Conservation (phyloP, 192 early-diverging fungal genomes). For the Entomortierella parvispora region DNA sequence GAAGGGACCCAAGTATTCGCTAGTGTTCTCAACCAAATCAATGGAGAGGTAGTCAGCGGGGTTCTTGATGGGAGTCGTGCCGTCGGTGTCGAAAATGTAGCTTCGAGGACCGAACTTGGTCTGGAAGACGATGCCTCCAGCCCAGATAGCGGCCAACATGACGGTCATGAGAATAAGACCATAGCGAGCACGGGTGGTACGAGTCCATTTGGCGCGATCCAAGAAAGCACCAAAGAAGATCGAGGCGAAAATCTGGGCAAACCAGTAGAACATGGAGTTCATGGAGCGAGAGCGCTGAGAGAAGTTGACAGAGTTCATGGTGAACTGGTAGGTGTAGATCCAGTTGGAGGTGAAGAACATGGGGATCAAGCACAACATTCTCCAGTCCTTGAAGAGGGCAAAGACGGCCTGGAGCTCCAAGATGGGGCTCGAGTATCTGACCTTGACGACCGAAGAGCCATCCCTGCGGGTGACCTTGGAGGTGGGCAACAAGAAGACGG, state of each 20-base stretch:
- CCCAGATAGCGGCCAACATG: constrained; percentile 66
- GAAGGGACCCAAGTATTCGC: constrained; percentile 63
- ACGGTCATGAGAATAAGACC: constrained; percentile 61
- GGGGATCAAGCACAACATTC: constrained; percentile 73
- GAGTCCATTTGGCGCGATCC: constrained; percentile 61
- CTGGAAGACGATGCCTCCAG: constrained; percentile 66
- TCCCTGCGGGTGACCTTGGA: constrained; percentile 71
- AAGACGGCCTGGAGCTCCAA: constrained; percentile 61
- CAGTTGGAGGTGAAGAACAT: constrained; percentile 80
- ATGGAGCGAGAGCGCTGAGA: constrained; percentile 70
- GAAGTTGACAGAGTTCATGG: constrained; percentile 70
- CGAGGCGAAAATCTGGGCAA: constrained; percentile 80
- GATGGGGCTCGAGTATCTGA: constrained; percentile 72
- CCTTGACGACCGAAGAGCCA: constrained; percentile 72
- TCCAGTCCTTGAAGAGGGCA: constrained; percentile 70
- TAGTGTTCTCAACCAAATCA: constrained; percentile 21
- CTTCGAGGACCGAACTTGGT: constrained; percentile 51
- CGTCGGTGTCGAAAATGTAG: background rate
- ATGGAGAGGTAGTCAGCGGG: constrained; percentile 14
- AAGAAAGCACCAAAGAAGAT: constrained; percentile 69
- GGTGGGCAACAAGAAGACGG: constrained; percentile 68
- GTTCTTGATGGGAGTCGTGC: constrained; percentile 20
- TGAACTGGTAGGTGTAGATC: constrained; percentile 80
- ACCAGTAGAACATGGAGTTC: constrained; percentile 82
- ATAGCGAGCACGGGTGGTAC: constrained; percentile 71